Base-by-base conservation (phyloP, 192 early-diverging fungal genomes). In the Coemansia sp. region DNA sequence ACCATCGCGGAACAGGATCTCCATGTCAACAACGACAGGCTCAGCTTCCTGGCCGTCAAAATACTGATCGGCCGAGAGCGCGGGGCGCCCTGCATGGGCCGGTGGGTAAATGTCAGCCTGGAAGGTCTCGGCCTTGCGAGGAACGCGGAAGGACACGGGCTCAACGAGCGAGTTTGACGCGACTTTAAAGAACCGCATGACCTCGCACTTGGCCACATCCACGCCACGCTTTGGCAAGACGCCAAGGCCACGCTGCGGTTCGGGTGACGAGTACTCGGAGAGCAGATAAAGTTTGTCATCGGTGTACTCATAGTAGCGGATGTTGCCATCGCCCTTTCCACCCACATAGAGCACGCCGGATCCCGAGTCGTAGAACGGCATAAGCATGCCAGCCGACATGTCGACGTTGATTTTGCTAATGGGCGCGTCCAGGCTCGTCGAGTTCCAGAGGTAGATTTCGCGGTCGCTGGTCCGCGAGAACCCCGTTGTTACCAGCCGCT, bases 291-390 rank as follows among this genome's bases (percentile, higher is more conserved):
- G 68, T 46, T 93, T 92, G 64, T 98, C 95, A 67, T 97, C 93
- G 56, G 90, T 91, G 70, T 90, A 97, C 83, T 99, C 97, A 72
- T 91, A 99, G 84, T 98, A 98, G 27, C 95, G 90, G 72, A 99
- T 98, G 79, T 95, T 99, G 37, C 94, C 97, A 81, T 99, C 97
- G 64, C 97, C 94, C 76, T 98, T 98, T 53, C 97, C 97, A 12
- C 91, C 95, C 61, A 98, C 72, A 69, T 90, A 98, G 21, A 99
- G 83, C 83, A 99, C 89, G 57, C 83, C 88, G 17, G 90, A 94
- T 73, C 95, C 90, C 19, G 65, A 60, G 76, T 99, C 97, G 76
- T 90, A 99, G 85, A 91, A 90, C 22, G 97, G 97, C 87, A 99
- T 99, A 24, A 99, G 74, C 63, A 97, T 86, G 48, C 96, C 97